Base-by-base conservation (phyloP, 768 basidiomycete species). In the Kwoniella europaea region DNA sequence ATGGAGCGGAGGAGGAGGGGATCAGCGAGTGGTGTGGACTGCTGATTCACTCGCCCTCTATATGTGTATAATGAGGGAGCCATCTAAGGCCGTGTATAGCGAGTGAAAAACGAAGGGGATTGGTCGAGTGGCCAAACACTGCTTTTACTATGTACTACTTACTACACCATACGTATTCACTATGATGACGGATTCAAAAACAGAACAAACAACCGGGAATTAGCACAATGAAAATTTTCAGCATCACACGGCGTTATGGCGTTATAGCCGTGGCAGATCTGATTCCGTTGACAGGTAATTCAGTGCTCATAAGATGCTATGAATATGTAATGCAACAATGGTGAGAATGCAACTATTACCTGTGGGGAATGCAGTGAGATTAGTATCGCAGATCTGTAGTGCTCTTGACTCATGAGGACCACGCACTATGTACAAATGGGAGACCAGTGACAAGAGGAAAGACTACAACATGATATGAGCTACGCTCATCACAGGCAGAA, bases 21-120 rank as follows among this genome's bases (percentile, higher is more conserved):
- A 54, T 67, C 64, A 50, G 46, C 59, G 29, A 50, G 13, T 24
- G 15, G 41, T 52, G 22, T 20, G 66, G 54, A 9, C 18, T 27
- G 62, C 55, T 65, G 67, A 68, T 63, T 62, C 68, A 50, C 63
- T 64, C 63, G 68, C 68, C 68, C 68, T 70, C 68, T 54, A 24
- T 65, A 52, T 22, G 15, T 56, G 61, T n/a, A 10, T 50, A 10
- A 4, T 50, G 46, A 50, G 12, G 46, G 46, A 50, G 13, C 46
- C 46, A 50, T 50, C 46, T 35, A 20, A 56, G 55, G 22, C 27
- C 22, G 20, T 56, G 20, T 29, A 20, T 56, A 29, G 55, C 55
- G 46, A 15, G 46, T 50, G 46, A 15, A 50, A 50, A 50, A 50
- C 12, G 46, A 50, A 50, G 46, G 46, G 46, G 52, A 22, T 53